phyloP scores from a whole-genome alignment of 2,329 filamentous ascomycete species.

The Apiospora aurea region DNA sequence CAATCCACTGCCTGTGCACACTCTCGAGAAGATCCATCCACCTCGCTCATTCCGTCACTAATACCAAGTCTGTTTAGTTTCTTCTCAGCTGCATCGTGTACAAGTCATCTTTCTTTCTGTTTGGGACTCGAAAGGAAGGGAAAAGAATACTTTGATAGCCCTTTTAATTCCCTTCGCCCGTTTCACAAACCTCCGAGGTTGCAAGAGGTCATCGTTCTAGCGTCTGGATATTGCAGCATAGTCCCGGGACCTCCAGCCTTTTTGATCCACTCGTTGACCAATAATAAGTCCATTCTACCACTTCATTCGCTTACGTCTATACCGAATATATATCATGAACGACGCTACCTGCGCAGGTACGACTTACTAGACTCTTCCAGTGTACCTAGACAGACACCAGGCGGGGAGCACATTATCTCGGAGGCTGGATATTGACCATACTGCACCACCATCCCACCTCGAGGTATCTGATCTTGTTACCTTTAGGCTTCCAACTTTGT shows the following conservation, averaged over 20 bases:
- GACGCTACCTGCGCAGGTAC: slow-evolving; percentile 19
- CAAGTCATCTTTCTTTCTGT: slow-evolving; percentile 16
- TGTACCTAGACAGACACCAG: slow-evolving; percentile 16
- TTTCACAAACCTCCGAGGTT: slow-evolving; percentile 22
- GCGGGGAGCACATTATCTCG: slow-evolving; percentile 4
- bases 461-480: slow-evolving; percentile 6
- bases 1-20: slow-evolving; percentile 24
- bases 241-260: slow-evolving; percentile 20
- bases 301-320: slow-evolving; percentile 25
- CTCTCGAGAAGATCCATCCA: slow-evolving; percentile 20
- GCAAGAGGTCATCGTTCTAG: slow-evolving; percentile 21
- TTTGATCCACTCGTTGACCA: slow-evolving; percentile 24
- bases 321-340: slow-evolving; percentile 23
- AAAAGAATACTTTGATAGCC: slow-evolving; percentile 13
- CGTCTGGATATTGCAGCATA: slow-evolving; percentile 24
- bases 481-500: slow-evolving; percentile 26
- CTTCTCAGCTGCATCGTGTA: slow-evolving; percentile 21
- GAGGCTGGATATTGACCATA: slow-evolving; percentile 18
- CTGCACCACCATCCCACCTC: slow-evolving; percentile 8
- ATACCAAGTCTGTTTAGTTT: slow-evolving; percentile 23
- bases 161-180: slow-evolving; percentile 15
- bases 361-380: slow-evolving; percentile 15
- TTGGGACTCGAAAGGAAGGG: neutral
- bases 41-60: slow-evolving; percentile 25
- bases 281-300: slow-evolving; percentile 17